These are phyloP conservation scores for Ophiognomonia clavigignenti-juglandacearum DNA, from an alignment of 2,329 filamentous ascomycete genomes.

Conservation along the genomic window DNA sequence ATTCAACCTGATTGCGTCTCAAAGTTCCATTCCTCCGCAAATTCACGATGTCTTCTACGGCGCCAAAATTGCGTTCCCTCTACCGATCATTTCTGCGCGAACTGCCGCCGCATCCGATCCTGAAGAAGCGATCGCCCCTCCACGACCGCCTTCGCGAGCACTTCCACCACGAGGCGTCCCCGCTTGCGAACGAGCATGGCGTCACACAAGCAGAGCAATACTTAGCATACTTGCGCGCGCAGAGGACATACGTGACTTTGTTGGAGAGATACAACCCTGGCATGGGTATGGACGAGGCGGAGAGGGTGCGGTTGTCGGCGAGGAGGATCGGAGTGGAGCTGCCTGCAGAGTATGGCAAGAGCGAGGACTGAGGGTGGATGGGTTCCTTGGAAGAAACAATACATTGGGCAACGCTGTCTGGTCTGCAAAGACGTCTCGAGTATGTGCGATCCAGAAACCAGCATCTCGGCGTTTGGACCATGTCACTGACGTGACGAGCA, in stretches of 20 bases:
- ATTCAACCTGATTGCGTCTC: too few relatives aligned
- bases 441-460: too few relatives aligned
- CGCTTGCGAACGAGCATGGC: conserved; percentile 21
- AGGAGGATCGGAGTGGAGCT: conserved; percentile 87
- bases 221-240: conserved; percentile 75
- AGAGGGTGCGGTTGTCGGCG: conserved; percentile 78
- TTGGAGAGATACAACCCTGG: conserved; percentile 92
- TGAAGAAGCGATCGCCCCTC: conserved; percentile 58
- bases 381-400: too few relatives aligned
- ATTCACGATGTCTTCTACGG: conserved; percentile 27
- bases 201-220: conserved; percentile 65
- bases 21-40: neutral
- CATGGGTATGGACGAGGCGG: conserved; percentile 80
- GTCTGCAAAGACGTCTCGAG: too few relatives aligned
- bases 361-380: conserved; percentile 12
- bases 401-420: too few relatives aligned
- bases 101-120: conserved; percentile 66
- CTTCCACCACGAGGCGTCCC: conserved; percentile 37
- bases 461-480: too few relatives aligned
- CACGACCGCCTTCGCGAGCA: conserved; percentile 64
- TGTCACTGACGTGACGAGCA: neutral
- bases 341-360: conserved; percentile 54
- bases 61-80: conserved; percentile 62
- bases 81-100: conserved; percentile 89
- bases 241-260: conserved; percentile 74